A percentile compares a stretch with the other conserved stretches of the same genome.
phyloP scores from a whole-genome alignment of 306 rosid species.

The Neltuma alba region DNA sequence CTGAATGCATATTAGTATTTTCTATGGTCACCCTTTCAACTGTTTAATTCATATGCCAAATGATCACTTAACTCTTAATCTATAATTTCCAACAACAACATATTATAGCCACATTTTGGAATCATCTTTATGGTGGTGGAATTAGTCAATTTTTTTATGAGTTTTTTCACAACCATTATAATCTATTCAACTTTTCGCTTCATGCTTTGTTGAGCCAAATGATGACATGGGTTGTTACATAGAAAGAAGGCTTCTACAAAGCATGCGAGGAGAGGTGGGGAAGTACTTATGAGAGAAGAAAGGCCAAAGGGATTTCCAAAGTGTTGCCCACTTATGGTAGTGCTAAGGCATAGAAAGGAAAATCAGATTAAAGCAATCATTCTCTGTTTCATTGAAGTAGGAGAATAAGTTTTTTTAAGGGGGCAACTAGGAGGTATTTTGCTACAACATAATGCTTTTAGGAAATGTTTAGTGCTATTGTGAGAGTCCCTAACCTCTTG shows the following conservation, averaged over 20 bases:
- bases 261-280: neutral
- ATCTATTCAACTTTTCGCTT: neutral
- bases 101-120: neutral
- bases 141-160: neutral
- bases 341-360: neutral
- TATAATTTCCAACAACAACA: neutral
- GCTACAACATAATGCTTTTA: neutral
- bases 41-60: slow-evolving; percentile 16
- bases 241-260: neutral
- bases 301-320: neutral
- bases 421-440: neutral
- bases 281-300: neutral
- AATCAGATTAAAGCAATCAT: neutral
- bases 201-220: neutral
- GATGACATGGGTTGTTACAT: neutral
- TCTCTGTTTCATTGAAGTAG: neutral
- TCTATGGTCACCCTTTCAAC: slow-evolving; percentile 8
- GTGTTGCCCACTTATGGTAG: neutral
- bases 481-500: neutral
- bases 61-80: neutral
- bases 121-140: neutral
- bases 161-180: neutral
- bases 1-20: neutral
- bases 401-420: no score
- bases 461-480: neutral